Percentiles rank a stretch among this genome's conserved stretches.
These are phyloP conservation scores for Pyrenula massariospora DNA, from an alignment of 495 filamentous ascomycete species.

Conservation along the genomic window DNA sequence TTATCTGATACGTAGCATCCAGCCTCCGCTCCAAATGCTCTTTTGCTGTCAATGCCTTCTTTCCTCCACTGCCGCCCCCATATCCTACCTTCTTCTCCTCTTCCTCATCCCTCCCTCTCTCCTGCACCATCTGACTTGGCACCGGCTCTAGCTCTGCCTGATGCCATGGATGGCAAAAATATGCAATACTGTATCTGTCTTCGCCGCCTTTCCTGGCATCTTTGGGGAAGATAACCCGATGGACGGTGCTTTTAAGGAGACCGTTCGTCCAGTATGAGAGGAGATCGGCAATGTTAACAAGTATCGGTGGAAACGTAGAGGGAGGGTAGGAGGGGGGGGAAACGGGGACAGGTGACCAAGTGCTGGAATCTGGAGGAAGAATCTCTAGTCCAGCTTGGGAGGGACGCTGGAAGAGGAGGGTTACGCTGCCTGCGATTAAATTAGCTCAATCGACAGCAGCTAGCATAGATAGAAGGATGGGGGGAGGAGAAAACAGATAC, in stretches of 20 bases:
- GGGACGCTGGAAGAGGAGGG: conserved; percentile 65
- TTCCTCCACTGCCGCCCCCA: conserved; percentile 32
- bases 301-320: conserved; percentile 58
- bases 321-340: conserved; percentile 16
- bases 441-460: too few species aligned
- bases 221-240: conserved; percentile 71
- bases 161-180: conserved; percentile 81
- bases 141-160: conserved; percentile 57
- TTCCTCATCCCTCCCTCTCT: conserved; percentile 12
- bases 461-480: too few species aligned
- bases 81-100: conserved; percentile 24
- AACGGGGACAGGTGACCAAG: conserved; percentile 36
- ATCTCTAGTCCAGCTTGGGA: conserved; percentile 85
- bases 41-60: conserved; percentile 61
- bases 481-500: conserved; percentile 19
- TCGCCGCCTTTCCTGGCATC: conserved; percentile 31
- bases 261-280: conserved; percentile 88
- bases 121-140: conserved; percentile 51
- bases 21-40: conserved; percentile 72
- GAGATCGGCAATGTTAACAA: conserved; percentile 88
- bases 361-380: conserved; percentile 34
- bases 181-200: conserved; percentile 82
- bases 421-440: conserved; percentile 34
- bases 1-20: conserved; percentile 52
- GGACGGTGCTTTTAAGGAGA: conserved; percentile 72